These are phyloP conservation scores for Helianthus tuberosus DNA, from an alignment of 129 eudicot species.

Conservation along the genomic window DNA sequence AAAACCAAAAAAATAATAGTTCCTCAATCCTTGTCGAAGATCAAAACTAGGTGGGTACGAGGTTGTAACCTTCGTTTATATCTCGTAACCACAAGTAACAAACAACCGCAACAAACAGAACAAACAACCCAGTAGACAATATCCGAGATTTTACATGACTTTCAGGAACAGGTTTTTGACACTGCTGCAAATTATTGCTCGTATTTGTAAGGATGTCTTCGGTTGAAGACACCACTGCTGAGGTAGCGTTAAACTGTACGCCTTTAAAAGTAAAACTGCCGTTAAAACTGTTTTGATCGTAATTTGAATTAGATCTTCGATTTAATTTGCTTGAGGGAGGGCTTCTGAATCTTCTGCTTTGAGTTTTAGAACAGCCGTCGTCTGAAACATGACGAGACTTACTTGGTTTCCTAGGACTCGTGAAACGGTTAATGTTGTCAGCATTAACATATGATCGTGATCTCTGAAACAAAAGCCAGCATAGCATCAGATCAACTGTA, in stretches of 20 bases:
- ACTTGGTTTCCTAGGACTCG: neutral
- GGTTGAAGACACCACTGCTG: neutral
- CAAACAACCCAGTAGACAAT: neutral
- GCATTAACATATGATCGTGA: neutral
- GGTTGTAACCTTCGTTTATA: neutral
- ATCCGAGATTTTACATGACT: neutral
- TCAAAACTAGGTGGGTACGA: neutral
- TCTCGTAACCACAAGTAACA: neutral
- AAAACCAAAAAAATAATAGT: neutral
- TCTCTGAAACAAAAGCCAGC: conserved; percentile 3
- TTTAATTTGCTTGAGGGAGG: neutral
- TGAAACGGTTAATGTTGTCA: neutral
- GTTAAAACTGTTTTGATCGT: neutral
- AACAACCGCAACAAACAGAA: conserved; percentile 4
- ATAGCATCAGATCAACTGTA: neutral
- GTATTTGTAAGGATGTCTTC: neutral
- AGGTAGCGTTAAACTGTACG: neutral
- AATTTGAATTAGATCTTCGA: neutral
- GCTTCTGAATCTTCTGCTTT: neutral
- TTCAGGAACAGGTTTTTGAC: neutral
- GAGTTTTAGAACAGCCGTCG: neutral
- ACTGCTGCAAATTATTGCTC: conserved; percentile 13
- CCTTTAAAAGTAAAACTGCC: neutral
- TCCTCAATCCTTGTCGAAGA: neutral
- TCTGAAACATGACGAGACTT: neutral